Conservation (phyloP, 176 grass and related monocot species). For the Oropetium thomaeum region DNA sequence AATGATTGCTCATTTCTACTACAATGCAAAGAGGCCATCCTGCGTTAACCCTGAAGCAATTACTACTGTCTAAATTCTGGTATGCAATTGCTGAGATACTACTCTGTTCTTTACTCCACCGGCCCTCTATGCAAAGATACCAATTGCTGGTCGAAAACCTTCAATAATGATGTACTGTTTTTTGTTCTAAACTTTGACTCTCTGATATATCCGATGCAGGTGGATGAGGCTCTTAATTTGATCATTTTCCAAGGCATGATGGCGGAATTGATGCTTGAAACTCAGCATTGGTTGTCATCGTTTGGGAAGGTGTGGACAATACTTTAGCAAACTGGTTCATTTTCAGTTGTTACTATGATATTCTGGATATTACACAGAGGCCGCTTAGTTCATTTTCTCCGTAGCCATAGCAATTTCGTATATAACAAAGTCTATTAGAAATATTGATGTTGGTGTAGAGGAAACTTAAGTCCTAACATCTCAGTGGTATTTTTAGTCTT, state of each 20-base stretch:
- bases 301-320: background rate
- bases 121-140: background rate
- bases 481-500: no score
- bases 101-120: background rate
- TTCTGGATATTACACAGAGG: background rate
- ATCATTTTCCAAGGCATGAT: background rate
- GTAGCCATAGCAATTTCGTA: background rate
- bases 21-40: conserved; percentile 86
- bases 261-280: background rate
- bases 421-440: background rate
- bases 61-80: conserved; percentile 38
- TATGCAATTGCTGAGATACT: conserved; percentile 2
- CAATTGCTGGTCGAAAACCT: background rate
- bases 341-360: background rate
- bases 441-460: background rate
- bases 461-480: background rate
- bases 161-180: background rate
- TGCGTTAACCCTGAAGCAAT: conserved; percentile 63
- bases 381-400: background rate
- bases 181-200: background rate
- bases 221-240: background rate
- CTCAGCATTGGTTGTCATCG: background rate
- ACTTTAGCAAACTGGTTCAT: background rate
- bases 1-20: conserved; percentile 86
- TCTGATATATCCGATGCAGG: conserved; percentile 25